phyloP scores from a whole-genome alignment of 148 eudicot species.

The Salicornia ramosissima region DNA sequence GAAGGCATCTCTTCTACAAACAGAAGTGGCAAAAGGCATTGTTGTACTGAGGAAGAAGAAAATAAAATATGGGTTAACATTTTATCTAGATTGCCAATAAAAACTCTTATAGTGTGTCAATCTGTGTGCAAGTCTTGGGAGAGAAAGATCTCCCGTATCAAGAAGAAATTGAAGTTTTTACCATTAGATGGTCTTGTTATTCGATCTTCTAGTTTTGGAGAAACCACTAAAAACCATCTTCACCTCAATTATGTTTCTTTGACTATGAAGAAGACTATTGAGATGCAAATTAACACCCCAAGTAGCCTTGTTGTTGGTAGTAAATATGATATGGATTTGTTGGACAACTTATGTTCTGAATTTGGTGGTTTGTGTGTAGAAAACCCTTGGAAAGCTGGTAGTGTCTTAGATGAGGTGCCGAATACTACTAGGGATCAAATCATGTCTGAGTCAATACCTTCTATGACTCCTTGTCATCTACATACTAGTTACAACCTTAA shows the following conservation, averaged over 20 bases:
- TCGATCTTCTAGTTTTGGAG: background rate
- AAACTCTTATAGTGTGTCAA: background rate
- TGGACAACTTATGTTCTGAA: background rate
- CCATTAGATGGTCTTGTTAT: too few relatives aligned
- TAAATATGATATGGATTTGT: background rate
- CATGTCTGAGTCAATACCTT: too few relatives aligned
- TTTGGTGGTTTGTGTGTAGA: background rate
- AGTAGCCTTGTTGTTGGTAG: background rate
- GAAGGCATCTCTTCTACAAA: background rate
- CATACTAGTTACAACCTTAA: too few relatives aligned
- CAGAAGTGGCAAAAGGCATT: background rate
- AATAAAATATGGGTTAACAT: background rate
- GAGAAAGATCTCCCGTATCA: background rate
- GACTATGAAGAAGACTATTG: background rate
- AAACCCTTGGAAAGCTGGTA: background rate
- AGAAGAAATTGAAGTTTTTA: too few relatives aligned
- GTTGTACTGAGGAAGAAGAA: background rate
- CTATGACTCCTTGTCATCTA: too few relatives aligned
- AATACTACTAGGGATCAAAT: too few relatives aligned
- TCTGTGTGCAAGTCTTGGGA: slow-evolving; percentile 3
- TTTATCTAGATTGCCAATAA: background rate
- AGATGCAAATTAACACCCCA: background rate
- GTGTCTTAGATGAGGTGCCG: too few relatives aligned
- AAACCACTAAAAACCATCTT: background rate
- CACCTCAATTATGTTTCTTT: background rate